phyloP scores from a whole-genome alignment of 139 green algal genomes.

The Choricystis sp. region DNA sequence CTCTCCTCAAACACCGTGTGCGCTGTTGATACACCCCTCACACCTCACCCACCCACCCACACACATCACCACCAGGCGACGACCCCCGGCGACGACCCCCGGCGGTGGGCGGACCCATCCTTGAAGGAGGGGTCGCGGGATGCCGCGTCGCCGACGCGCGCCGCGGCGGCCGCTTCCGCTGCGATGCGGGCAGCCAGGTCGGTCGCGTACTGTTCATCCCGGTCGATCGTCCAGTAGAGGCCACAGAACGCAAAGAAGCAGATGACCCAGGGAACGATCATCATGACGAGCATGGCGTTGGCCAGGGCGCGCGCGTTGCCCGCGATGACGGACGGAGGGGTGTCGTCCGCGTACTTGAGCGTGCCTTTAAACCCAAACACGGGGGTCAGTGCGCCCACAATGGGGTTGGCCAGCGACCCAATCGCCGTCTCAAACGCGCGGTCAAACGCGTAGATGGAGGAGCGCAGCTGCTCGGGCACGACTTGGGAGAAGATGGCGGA shows the following conservation, averaged over 20 bases:
- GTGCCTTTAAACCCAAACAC: constrained; percentile 38
- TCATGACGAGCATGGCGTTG: constrained; percentile 18
- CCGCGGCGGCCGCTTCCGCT: not conserved
- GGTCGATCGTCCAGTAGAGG: not conserved
- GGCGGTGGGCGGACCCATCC: no score
- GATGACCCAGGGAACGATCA: constrained; percentile 18
- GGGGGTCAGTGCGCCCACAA: constrained; percentile 35
- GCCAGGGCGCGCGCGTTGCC: constrained; percentile 18
- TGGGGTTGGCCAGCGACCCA: constrained; percentile 25
- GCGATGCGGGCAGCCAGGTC: not conserved
- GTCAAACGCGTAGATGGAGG: constrained; percentile 68
- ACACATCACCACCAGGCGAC: no score
- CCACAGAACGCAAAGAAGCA: constrained; percentile 28
- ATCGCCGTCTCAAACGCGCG: constrained; percentile 37
- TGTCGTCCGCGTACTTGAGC: constrained; percentile 7
- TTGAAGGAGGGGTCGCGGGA: no score
- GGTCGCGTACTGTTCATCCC: not conserved
- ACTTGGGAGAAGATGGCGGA: constrained; percentile 71
- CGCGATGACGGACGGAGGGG: constrained; percentile 1
- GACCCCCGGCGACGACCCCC: no score
- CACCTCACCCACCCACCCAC: no score
- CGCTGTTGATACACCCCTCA: no score
- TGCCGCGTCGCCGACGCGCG: no score
- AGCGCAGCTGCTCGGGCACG: constrained; percentile 49
- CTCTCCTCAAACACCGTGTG: no score